Conservation (phyloP, 2,329 filamentous ascomycete species). For the Fusarium nelsonii region DNA sequence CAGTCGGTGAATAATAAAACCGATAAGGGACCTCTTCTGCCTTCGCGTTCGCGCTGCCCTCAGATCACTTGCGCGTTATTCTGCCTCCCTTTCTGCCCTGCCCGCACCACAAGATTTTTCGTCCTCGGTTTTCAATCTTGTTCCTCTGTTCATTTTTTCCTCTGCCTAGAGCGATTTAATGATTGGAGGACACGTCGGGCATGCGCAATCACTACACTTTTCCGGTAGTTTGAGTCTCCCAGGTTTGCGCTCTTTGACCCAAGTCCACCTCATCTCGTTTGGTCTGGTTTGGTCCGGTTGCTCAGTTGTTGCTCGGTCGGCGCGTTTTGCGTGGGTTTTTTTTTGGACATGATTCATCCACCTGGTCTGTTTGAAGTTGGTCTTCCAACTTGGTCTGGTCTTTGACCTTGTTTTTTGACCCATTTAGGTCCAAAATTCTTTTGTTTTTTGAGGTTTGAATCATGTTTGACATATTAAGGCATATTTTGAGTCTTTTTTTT, state of each 20-base stretch:
- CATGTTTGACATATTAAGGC: background rate
- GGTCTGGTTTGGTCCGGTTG: slow-evolving; percentile 17
- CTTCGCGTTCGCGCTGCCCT: slow-evolving; percentile 3
- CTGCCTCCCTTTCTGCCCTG: slow-evolving; percentile 7
- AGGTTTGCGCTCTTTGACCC: slow-evolving; percentile 3
- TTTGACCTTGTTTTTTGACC: background rate
- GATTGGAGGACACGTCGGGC: slow-evolving; percentile 26
- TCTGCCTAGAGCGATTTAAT: slow-evolving; percentile 22
- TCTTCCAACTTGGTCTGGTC: background rate
- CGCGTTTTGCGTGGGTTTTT: slow-evolving; percentile 15
- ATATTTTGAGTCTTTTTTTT: slow-evolving; percentile 9
- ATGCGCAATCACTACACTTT: slow-evolving; percentile 19
- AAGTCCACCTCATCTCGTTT: slow-evolving; percentile 17
- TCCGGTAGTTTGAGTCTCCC: slow-evolving; percentile 27
- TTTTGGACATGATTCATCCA: background rate
- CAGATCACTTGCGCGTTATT: slow-evolving; percentile 35
- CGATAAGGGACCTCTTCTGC: slow-evolving; percentile 16
- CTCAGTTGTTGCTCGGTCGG: slow-evolving; percentile 30
- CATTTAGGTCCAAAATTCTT: slow-evolving; percentile 1
- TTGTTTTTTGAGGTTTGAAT: slow-evolving; percentile 14
- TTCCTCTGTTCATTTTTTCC: slow-evolving; percentile 18
- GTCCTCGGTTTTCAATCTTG: slow-evolving; percentile 9
- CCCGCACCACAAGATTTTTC: slow-evolving; percentile 1
- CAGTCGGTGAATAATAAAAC: slow-evolving; percentile 45
- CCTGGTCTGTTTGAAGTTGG: slow-evolving; percentile 4